These are phyloP conservation scores for Lactarius deliciosus DNA, from an alignment of 768 basidiomycete species.

Conservation along the genomic window DNA sequence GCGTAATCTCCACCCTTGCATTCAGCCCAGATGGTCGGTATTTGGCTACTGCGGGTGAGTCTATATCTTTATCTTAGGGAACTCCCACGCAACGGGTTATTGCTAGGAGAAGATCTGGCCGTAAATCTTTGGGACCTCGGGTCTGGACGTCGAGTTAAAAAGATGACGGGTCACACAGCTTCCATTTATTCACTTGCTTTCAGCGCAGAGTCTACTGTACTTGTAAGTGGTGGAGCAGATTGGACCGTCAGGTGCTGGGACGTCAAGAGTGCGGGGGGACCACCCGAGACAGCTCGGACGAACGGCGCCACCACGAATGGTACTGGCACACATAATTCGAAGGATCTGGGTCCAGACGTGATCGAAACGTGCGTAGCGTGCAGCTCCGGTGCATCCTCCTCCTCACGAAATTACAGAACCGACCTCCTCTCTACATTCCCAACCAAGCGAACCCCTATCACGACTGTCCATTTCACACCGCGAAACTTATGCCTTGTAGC, in stretches of 20 bases:
- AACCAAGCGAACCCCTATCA: constrained; percentile 93
- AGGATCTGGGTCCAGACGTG: constrained; percentile 47
- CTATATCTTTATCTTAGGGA: not conserved
- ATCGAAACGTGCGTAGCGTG: constrained; percentile 64
- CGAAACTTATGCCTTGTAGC: constrained; percentile 91
- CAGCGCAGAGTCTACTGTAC: constrained; percentile 84
- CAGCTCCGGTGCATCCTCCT: constrained; percentile 21
- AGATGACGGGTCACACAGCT: constrained; percentile 90
- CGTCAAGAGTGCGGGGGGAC: constrained; percentile 75
- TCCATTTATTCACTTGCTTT: constrained; percentile 90
- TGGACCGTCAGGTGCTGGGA: constrained; percentile 99
- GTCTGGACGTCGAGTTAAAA: constrained; percentile 92
- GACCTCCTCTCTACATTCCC: constrained; percentile 90
- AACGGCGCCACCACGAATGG: constrained; percentile 47
- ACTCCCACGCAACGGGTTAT: constrained; percentile 1
- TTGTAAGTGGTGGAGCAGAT: constrained; percentile 90
- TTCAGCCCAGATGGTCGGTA: constrained; percentile 93
- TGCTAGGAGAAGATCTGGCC: constrained; percentile 78
- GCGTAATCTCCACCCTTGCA: constrained; percentile 78
- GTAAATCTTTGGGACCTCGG: constrained; percentile 97
- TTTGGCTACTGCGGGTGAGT: constrained; percentile 81
- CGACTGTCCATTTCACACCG: constrained; percentile 90
- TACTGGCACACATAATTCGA: constrained; percentile 25
- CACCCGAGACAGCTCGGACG: constrained; percentile 54
- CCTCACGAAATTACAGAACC: constrained; percentile 45